These are phyloP conservation scores for Nepenthes alata DNA, from an alignment of 179 eudicot genomes.

Conservation along the genomic window DNA sequence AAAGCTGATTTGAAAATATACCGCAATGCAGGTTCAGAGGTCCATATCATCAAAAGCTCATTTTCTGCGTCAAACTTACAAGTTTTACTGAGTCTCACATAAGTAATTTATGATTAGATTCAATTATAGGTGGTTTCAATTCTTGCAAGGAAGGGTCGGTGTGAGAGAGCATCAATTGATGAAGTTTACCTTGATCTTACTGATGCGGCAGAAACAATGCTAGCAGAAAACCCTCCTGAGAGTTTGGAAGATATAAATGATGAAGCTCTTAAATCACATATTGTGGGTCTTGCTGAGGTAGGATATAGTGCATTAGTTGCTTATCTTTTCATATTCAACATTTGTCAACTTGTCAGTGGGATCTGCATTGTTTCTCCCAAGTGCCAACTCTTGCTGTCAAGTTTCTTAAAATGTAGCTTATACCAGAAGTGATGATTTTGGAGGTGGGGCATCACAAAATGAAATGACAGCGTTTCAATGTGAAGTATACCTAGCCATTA, in stretches of 20 bases:
- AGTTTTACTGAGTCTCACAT: background rate
- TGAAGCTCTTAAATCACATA: slow-evolving; percentile 74
- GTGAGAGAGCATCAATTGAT: slow-evolving; percentile 96
- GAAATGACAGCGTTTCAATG: too few species aligned
- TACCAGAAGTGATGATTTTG: too few species aligned
- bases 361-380: too few species aligned
- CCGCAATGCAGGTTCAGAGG: slow-evolving; percentile 98
- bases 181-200: slow-evolving; percentile 97
- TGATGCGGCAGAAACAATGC: slow-evolving; percentile 71
- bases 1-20: slow-evolving; percentile 80
- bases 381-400: too few species aligned
- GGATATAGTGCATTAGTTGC: background rate
- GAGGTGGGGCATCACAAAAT: too few species aligned
- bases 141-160: slow-evolving; percentile 71
- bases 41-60: slow-evolving; percentile 10
- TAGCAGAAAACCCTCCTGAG: slow-evolving; percentile 62
- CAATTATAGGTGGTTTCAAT: slow-evolving; percentile 71
- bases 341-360: too few species aligned
- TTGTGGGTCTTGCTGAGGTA: slow-evolving; percentile 66
- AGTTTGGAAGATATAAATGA: slow-evolving; percentile 47
- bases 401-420: too few species aligned
- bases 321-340: background rate
- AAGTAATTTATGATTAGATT: slow-evolving; percentile 4
- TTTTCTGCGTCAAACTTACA: background rate
- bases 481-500: too few species aligned